Evolutionary conservation across 805 yeast genomes (phyloP), one percentile per base, ranked within the genome.

Genomic region (Maudiozyma barnettii): DNA sequence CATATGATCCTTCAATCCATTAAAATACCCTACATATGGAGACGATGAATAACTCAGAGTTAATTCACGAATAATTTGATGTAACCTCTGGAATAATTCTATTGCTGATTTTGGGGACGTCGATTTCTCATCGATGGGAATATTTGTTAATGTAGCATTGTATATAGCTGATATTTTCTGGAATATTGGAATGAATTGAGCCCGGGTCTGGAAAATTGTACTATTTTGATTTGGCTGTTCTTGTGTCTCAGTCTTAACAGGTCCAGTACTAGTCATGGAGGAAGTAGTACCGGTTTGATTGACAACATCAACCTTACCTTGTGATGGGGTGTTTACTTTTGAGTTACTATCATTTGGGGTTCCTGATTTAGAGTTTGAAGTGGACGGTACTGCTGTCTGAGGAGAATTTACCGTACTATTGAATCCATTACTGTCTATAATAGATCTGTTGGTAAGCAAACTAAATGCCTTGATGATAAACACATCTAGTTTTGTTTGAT

Each of bases 1-100:
- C 39, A 56, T 41, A 19, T 58, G 54, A 26, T 58, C 60, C 30
- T 56, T 60, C 35, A 64, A 41, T 14, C 54, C 49, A 19, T 50
- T 52, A 50, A 64, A 62, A 51, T 59, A 64, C 41, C 54, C 57
- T 14, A 55, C 49, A 47, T 64, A 63, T 14, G 68, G 68, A 30
- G 62, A 55, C 1, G 54, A 55, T 21, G 59, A 64, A 48, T 49
- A 57, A 43, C 63, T 59, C 41, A 63, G 49, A 36, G 58, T 60
- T 40, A 64, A 44, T 49, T 64, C 68, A 46, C 61, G 62, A n/a
- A 63, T 51, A 10, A 63, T 63, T 49, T 63, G 68, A 44, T 57
- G 60, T 43, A 64, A 63, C 29, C 66, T 51, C 49, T 64, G 67
- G 46, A 54, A 63, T 38, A 64, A 47, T 46, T 64, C 68, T 16